Percentiles rank a stretch among this genome's conserved stretches.
phyloP scores from a whole-genome alignment of 1,284 basidiomycete genomes.

The Moesziomyces parantarcticus region DNA sequence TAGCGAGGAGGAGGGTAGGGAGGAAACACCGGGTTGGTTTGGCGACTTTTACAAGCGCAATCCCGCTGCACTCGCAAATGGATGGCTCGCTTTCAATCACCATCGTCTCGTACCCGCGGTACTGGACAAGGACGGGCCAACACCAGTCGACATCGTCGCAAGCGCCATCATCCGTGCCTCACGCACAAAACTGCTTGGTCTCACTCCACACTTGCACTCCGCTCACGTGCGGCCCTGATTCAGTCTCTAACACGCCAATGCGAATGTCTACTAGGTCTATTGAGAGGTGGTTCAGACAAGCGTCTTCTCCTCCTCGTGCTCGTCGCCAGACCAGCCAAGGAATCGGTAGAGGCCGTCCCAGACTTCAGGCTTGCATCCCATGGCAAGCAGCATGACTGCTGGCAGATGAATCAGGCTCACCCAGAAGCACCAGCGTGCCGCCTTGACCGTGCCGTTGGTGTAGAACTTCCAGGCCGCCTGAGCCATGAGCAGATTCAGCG shows the following conservation, averaged over 20 bases:
- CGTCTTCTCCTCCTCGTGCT: conserved; percentile 8
- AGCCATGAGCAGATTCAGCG: conserved; percentile 81
- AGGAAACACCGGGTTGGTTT: conserved; percentile 3
- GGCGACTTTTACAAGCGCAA: conserved; percentile 31
- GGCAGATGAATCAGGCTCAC: conserved; percentile 92
- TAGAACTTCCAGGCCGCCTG: conserved; percentile 76
- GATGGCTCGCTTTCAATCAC: conserved; percentile 35
- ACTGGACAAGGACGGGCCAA: background rate
- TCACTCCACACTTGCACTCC: background rate
- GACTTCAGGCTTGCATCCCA: conserved; percentile 72
- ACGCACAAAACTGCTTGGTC: background rate
- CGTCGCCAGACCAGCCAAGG: conserved; percentile 23
- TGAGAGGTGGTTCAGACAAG: conserved; percentile 9
- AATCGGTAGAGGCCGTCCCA: conserved; percentile 51
- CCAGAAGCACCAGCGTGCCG: conserved; percentile 76
- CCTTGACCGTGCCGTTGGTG: conserved; percentile 74
- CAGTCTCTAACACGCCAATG: background rate
- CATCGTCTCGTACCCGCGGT: conserved; percentile 7
- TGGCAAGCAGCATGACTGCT: conserved; percentile 88
- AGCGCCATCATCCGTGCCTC: background rate
- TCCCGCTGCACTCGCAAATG: conserved; percentile 31
- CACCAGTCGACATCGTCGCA: background rate
- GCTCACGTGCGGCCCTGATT: background rate
- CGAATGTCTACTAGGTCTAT: background rate
- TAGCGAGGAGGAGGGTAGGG: conserved; percentile 2